phyloP scores from a whole-genome alignment of 2,329 filamentous ascomycete species.

The Myriangium duriaei region DNA sequence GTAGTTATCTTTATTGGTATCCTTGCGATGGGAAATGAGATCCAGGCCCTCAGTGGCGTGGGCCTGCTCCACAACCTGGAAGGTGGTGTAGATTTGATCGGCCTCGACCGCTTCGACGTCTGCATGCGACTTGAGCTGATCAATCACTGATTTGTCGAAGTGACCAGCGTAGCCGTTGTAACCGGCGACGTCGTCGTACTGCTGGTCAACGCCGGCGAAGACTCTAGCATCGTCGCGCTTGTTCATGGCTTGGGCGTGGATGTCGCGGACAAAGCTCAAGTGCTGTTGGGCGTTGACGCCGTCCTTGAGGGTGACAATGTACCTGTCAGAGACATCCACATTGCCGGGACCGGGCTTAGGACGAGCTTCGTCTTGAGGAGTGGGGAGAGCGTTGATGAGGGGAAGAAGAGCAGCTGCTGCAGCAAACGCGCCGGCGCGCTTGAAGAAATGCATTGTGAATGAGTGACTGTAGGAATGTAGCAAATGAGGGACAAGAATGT shows the following conservation, averaged over 20 bases:
- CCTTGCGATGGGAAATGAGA: conserved; percentile 12
- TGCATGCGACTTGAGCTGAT: conserved; percentile 10
- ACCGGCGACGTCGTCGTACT: conserved; percentile 8
- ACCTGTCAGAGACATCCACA: conserved; percentile 6
- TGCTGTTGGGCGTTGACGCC: conserved; percentile 8
- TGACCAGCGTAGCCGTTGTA: conserved; percentile 11
- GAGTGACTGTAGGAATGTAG: not conserved
- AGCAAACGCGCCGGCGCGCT: not conserved
- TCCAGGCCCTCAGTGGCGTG: conserved; percentile 15
- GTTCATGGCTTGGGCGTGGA: conserved; percentile 10
- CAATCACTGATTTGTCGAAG: conserved; percentile 9
- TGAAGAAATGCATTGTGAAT: not conserved
- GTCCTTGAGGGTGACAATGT: conserved; percentile 12
- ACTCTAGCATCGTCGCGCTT: conserved; percentile 8
- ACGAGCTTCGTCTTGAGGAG: conserved; percentile 3
- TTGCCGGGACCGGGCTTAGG: not conserved
- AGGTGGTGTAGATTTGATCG: conserved; percentile 11
- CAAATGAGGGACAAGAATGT: not conserved
- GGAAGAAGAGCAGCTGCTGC: not conserved
- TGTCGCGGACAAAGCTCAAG: conserved; percentile 9
- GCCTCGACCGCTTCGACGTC: conserved; percentile 11
- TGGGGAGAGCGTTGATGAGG: not conserved
- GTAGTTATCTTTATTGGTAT: conserved; percentile 10
- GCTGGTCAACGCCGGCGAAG: conserved; percentile 5
- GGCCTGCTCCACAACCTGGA: conserved; percentile 10